Evolutionary conservation across 2,329 filamentous ascomycete genomes (phyloP), one percentile per base, ranked within the genome.

Genomic region (Mycocentrospora acerina): DNA sequence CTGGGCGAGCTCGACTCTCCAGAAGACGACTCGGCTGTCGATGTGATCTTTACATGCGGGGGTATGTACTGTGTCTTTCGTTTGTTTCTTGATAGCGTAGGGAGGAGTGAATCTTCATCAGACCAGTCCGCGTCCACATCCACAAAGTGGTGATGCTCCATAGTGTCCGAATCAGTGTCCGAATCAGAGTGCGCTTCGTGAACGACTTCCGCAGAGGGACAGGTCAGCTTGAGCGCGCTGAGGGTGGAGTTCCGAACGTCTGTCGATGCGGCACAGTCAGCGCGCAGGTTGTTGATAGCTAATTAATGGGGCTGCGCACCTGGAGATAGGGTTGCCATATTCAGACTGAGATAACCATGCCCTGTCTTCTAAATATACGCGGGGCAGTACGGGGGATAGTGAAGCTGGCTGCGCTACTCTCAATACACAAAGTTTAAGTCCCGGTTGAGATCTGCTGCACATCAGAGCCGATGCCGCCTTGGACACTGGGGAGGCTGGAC

Each of bases 221-320:
- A 67, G 24, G 61, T 57, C 36, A 64, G 44, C 45, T 60, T 65
- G 40, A 67, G 55, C 22, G 64, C 64, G 44, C 51, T 55, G 32
- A 66, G 52, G 28, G 64, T 67, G 17, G 62, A 66, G 43, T 61
- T 37, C 50, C 64, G 62, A 32, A 67, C 59, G 54, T 66, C 64
- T 67, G 40, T 40, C 25, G 30, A 45, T 39, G 42, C 44, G 42
- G 42, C 38, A 37, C 32, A 46, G 54, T 62, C 48, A 59, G 56
- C 46, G 44, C 40, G 42, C 37, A 16, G 38, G 44, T 31, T 29
- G 24, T 32, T 15, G 37, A 41, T 32, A 47, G 38, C 29, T 35
- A 32, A 38, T 34, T 32, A 35, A 29, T 13, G 17, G 18, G 24
- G 27, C 32, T 37, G 51, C 53, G 40, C 49, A 53, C 49, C 51